Evolutionary conservation across 1,139 yeast genomes (phyloP).

Genomic region (Blastobotrys persicus): DNA sequence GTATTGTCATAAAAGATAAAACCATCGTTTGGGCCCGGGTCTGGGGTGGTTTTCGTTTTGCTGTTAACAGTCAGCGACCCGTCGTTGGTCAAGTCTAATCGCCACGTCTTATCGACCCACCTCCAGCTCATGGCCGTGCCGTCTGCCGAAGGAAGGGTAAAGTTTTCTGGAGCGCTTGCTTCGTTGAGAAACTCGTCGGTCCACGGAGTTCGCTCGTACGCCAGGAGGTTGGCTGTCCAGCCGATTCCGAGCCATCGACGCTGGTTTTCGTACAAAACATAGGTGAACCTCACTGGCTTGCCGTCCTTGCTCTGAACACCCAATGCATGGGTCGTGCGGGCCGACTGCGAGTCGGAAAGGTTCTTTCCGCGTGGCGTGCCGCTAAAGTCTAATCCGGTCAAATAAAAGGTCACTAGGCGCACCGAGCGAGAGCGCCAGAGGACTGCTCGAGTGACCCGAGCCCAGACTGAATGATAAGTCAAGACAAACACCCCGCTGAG

Average conservation of each 20-base stretch:
- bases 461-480: constrained; percentile 84
- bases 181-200: constrained; percentile 94
- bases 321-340: constrained; percentile 35
- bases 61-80: constrained; percentile 74
- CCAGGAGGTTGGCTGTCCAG: constrained; percentile 88
- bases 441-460: constrained; percentile 73
- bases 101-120: constrained; percentile 94
- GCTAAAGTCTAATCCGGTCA: constrained; percentile 84
- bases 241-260: constrained; percentile 98
- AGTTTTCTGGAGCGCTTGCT: constrained; percentile 69
- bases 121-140: constrained; percentile 78
- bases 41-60: constrained; percentile 66
- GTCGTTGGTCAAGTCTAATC: constrained; percentile 82
- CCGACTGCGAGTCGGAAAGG: constrained; percentile 26
- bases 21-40: constrained; percentile 80
- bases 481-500: constrained; percentile 60
- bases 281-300: constrained; percentile 81
- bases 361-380: constrained; percentile 41
- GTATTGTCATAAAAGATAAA: constrained; percentile 86
- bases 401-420: constrained; percentile 68
- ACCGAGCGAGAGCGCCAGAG: constrained; percentile 79
- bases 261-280: constrained; percentile 92
- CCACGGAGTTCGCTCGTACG: constrained; percentile 95
- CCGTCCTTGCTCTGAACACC: constrained; percentile 57
- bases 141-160: constrained; percentile 74